Evolutionary conservation across 2,329 filamentous ascomycete genomes (phyloP), one percentile per base, ranked within the genome.

Genomic region (Leptosphaerulina australis): DNA sequence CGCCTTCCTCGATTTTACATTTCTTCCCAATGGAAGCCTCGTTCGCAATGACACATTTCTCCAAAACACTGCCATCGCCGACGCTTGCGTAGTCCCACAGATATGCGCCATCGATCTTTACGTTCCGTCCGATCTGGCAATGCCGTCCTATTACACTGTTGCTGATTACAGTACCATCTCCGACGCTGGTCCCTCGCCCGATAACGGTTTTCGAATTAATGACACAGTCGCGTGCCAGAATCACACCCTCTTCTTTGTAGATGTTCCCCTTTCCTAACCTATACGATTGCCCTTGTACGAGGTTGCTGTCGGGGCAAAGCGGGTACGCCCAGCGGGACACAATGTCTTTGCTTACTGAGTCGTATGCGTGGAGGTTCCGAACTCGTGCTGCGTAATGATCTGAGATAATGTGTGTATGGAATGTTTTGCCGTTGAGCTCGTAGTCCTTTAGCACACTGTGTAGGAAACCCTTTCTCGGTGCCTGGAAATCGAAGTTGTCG

Each of bases 401-500:
- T 26, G 85, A 83, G 34, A 95, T 79, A 57, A 97, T 87, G 64
- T 97, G 88, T 2, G 91, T 88, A 70, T 97, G 91, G 43, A 99
- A 90, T n/a, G 91, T 91, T 77, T 97, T 96, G 51, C 92, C 92
- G 71, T 97, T 97, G 48, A 97, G 79, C 70, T 99, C 94, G 77
- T 91, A 96, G 71, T 99, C 94, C 76, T 97, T 97, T 44, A 99
- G 77, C 1, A 97, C 91, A 51, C 92, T 92, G 69, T 92, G 90
- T 26, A 99, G 76, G 64, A 96, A 97, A 65, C 96, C 91, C 64
- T 87, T 88, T 45, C 92, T 84, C 1, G 93, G 91, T 6, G 91
- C 82, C 70, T 97, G 91, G 72, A 96, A 97, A 72, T 99, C 93
- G 65, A 97, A 99, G 68, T 92, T 96, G 74, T 99, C 94, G 7